phyloP scores from a whole-genome alignment of 495 filamentous ascomycete species.

The Neurospora intermedia region DNA sequence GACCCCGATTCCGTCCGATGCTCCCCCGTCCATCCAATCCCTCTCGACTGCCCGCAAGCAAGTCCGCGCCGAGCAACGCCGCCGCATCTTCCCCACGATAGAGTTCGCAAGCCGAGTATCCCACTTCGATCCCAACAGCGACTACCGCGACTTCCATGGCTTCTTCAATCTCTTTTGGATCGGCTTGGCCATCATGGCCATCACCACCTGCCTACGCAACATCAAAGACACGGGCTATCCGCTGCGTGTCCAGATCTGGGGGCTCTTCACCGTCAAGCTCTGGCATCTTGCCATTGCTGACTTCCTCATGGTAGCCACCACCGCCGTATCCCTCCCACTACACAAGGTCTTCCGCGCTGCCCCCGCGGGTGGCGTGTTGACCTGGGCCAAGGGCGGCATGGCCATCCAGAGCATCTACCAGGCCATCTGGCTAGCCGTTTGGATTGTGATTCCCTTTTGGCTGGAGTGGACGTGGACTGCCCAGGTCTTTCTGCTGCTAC shows the following conservation, averaged over 20 bases:
- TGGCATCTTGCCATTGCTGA: slow-evolving; percentile 82
- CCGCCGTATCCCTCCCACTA: slow-evolving; percentile 58
- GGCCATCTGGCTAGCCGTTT: slow-evolving; percentile 64
- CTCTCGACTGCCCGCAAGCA: slow-evolving; percentile 79
- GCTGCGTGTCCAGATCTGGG: slow-evolving; percentile 74
- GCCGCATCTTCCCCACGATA: slow-evolving; percentile 88
- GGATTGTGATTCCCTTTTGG: slow-evolving; percentile 83
- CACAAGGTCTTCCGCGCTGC: slow-evolving; percentile 53
- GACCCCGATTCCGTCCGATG: slow-evolving; percentile 84
- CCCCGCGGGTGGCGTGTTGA: slow-evolving; percentile 42
- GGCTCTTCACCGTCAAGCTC: slow-evolving; percentile 72
- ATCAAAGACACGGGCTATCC: slow-evolving; percentile 89
- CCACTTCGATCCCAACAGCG: slow-evolving; percentile 87
- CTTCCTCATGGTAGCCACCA: slow-evolving; percentile 69
- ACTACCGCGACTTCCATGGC: slow-evolving; percentile 88
- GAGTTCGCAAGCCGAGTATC: slow-evolving; percentile 88
- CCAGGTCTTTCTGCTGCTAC: slow-evolving; percentile 89
- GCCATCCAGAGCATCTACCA: slow-evolving; percentile 75
- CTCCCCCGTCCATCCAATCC: slow-evolving; percentile 77
- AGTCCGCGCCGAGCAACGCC: slow-evolving; percentile 67
- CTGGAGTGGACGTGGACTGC: slow-evolving; percentile 87
- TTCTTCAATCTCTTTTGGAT: slow-evolving; percentile 99
- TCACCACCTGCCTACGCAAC: slow-evolving; percentile 83
- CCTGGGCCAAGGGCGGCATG: slow-evolving; percentile 69
- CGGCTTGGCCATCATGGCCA: slow-evolving; percentile 88